Base-by-base conservation (phyloP, 73 alveolate genomes). In the Uronychia setigera region DNA sequence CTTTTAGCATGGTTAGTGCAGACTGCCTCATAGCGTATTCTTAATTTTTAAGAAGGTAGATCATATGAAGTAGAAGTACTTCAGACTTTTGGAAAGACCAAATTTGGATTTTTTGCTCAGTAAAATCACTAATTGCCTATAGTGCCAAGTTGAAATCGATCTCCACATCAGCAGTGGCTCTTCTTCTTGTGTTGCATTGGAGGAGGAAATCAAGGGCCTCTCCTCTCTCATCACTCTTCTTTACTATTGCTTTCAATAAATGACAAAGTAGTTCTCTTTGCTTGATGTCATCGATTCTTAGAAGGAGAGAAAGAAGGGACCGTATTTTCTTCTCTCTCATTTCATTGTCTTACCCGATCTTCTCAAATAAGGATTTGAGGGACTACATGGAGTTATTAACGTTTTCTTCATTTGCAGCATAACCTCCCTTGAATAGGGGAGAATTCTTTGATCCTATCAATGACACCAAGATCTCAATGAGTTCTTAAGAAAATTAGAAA, bases 101-200 rank as follows among this genome's bases (percentile, higher is more conserved):
- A 11, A 19, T 19, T 46, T 46, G 5, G 67, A 46, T 5, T 11
- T 11, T 11, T 5, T 46, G 67, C 67, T 46, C 67, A 46, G 5
- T 46, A 1, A 85, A 57, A 13, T 33, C 59, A 29, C 31, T 81
- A 0, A 85, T 77, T 0, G 86, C 77, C 59, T 85, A 32, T 29
- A 85, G 35, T n/a, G 77, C 74, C 46, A 35, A 35, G 81, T 85
- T 84, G 35, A 77, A 85, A 57, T 85, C 86, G 31, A 85, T 29
- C 32, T 85, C 86, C 25, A 57, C 58, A 46, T 85, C 91, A 1
- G 91, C 91, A 0, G 79, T 28, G 0, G 86, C 91, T 32, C 76
- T 85, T 46, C 77, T 85, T 25, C 76, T 35, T 31, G 33, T 78
- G 59, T 85, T 85, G 67, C 67, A 46, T 19, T 46, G 5, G 67